These are phyloP conservation scores for Conoideocrella luteorostrata DNA, from an alignment of 2,329 filamentous ascomycete species.

Conservation along the genomic window DNA sequence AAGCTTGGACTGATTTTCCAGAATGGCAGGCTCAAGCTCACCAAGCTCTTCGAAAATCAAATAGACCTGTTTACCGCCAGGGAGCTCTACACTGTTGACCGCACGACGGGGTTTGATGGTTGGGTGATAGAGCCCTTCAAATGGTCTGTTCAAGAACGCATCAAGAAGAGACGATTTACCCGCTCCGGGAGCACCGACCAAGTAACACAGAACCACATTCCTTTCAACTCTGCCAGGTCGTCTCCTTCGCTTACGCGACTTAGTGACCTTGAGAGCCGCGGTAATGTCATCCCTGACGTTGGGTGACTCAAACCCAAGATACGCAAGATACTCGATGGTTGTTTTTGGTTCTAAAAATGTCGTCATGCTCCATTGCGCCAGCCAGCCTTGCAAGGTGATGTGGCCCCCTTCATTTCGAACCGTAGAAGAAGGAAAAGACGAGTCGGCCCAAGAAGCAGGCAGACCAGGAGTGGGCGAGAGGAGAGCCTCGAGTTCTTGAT, in stretches of 20 bases:
- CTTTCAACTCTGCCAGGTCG: slow-evolving; percentile 81
- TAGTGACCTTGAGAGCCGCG: slow-evolving; percentile 84
- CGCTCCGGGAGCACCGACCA: slow-evolving; percentile 76
- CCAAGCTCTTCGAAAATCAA: slow-evolving; percentile 92
- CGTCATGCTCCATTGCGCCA: slow-evolving; percentile 99
- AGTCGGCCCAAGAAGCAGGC: slow-evolving; percentile 79
- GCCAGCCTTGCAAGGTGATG: slow-evolving; percentile 94
- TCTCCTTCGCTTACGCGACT: slow-evolving; percentile 77
- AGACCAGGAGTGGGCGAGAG: slow-evolving; percentile 91
- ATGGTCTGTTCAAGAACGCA: slow-evolving; percentile 83
- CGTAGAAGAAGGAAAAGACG: slow-evolving; percentile 85
- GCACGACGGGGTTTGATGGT: slow-evolving; percentile 92
- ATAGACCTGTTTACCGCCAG: slow-evolving; percentile 94
- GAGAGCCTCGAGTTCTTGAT: slow-evolving; percentile 74
- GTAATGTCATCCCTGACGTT: slow-evolving; percentile 72
- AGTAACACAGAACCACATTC: slow-evolving; percentile 90
- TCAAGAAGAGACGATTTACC: slow-evolving; percentile 91
- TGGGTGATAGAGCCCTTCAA: slow-evolving; percentile 76
- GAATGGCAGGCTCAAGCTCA: slow-evolving; percentile 86
- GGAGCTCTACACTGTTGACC: slow-evolving; percentile 93
- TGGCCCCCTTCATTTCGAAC: slow-evolving; percentile 93
- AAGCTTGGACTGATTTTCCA: slow-evolving; percentile 85
- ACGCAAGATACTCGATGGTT: slow-evolving; percentile 91
- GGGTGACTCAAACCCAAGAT: slow-evolving; percentile 84
- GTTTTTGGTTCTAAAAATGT: slow-evolving; percentile 94